Base-by-base conservation (phyloP, 129 eudicot species). In the Artemisia annua region DNA sequence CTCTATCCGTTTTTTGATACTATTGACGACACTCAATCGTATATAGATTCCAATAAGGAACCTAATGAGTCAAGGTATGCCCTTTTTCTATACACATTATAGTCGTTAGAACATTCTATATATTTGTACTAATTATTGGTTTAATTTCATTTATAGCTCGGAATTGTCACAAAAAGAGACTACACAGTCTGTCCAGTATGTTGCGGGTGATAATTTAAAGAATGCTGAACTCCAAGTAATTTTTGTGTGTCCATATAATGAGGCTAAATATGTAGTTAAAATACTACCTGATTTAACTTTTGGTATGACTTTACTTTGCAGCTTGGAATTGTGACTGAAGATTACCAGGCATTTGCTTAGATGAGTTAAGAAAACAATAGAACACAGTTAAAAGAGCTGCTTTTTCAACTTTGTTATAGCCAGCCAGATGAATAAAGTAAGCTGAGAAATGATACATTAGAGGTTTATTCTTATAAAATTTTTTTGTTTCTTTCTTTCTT, bases 1-100 rank as follows among this genome's bases (percentile, higher is more conserved):
- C 84, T 91, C 50, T 86, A 84, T 67, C 86, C 89, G 1, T 86
- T 87, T 66, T 89, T 89, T 26, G 96, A 93, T 69, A 84, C 89
- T 0, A 87, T 93, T 58, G 94, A 89, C 79, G 98, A 93, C 69
- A 85, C 88, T 48, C 96, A 89, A 49, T 92, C 96, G 8, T 89
- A 79, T 68, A 83, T 87, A 44, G 94, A 81, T 59, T 83, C 87
- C 32, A 39, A 39, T 39, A 89, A 85, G 71, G 89, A 89, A 52
- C 86, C 80, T 2, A 87, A 85, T 66, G 89, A 86, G 58, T 85
- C 94, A 10, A 85, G 93, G 96, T 86, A 65, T 24, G 22, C 22
- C 35, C 26, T 3, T 35, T 32, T 56, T 17, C 18, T 12, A 43
- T 35, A 18, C 5, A 24, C 9, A 18, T 35, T 35, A n/a, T n/a